These are phyloP conservation scores for Castanopsis chinensis DNA, from an alignment of 306 rosid species.

Conservation along the genomic window DNA sequence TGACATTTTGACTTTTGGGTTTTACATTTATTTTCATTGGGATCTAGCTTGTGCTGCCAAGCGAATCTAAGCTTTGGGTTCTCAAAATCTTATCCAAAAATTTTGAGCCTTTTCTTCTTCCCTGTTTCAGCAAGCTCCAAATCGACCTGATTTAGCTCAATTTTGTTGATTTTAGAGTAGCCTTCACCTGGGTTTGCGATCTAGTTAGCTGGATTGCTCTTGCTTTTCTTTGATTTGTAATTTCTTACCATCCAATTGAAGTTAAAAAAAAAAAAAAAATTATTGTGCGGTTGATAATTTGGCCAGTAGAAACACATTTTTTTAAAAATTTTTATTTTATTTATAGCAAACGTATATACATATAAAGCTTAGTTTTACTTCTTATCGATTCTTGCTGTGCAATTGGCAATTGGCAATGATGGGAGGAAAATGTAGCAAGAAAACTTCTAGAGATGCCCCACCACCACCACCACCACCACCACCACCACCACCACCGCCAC, in stretches of 20 bases:
- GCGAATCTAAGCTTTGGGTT: slow-evolving; percentile 15
- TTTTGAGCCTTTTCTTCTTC: background rate
- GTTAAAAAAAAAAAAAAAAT: background rate
- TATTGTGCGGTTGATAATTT: background rate
- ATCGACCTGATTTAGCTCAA: too few relatives aligned
- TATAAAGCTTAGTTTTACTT: background rate
- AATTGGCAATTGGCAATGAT: slow-evolving; percentile 41
- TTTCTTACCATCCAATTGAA: slow-evolving; percentile 1
- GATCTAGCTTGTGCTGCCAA: background rate
- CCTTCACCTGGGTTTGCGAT: background rate
- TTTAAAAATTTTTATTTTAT: background rate
- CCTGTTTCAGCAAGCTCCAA: background rate
- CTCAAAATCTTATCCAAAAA: slow-evolving; percentile 4
- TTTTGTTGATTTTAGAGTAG: too few relatives aligned
- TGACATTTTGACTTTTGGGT: background rate
- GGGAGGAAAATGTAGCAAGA: slow-evolving; percentile 75
- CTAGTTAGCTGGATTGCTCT: background rate
- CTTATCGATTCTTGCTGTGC: background rate
- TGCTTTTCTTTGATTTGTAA: background rate
- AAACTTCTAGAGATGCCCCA: slow-evolving; percentile 20
- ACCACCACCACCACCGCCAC: too few relatives aligned
- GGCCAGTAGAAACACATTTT: background rate
- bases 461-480: background rate
- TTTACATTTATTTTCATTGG: background rate
- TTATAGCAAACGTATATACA: background rate